Conservation (phyloP, 352 stramenopile species). For the Achlya hypogyna region DNA sequence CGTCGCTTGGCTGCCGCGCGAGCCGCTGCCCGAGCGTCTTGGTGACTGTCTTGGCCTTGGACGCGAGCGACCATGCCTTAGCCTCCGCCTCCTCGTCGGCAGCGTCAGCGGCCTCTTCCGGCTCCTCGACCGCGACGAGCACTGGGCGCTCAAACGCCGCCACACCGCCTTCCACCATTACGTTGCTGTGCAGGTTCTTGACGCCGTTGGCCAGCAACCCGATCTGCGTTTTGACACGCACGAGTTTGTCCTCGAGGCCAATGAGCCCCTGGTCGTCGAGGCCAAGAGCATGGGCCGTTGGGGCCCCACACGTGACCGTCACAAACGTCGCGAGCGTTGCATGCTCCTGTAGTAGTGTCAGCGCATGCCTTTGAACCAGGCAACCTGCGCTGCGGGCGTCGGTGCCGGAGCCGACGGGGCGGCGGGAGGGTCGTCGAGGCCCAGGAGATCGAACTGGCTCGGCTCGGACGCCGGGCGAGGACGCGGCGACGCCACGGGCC, state of each 20-base stretch:
- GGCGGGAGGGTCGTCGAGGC: not conserved
- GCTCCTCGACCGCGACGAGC: slow-evolving; percentile 6
- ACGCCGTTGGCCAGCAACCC: slow-evolving; percentile 13
- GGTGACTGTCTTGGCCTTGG: not conserved
- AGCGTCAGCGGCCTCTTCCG: not conserved
- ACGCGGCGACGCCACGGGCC: not conserved
- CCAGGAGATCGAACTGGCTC: slow-evolving; percentile 9
- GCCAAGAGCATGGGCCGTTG: slow-evolving; percentile 72
- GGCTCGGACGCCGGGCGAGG: not conserved
- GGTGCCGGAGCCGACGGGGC: not conserved
- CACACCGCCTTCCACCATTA: slow-evolving; percentile 18
- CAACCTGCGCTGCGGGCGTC: not conserved
- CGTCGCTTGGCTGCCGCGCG: not conserved
- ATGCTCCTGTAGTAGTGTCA: not conserved
- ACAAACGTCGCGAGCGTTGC: slow-evolving; percentile 30
- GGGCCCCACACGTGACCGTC: slow-evolving; percentile 70
- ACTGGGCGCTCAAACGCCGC: not conserved
- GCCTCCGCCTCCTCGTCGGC: not conserved
- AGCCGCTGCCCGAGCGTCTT: not conserved
- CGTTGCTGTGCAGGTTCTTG: slow-evolving; percentile 14
- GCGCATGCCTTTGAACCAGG: not conserved
- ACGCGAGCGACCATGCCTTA: not conserved
- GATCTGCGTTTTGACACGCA: slow-evolving; percentile 12
- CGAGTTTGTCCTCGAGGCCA: slow-evolving; percentile 68
- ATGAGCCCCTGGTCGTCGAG: slow-evolving; percentile 70